Base-by-base conservation (phyloP, 148 eudicot genomes). In the Fagopyrum esculentum region DNA sequence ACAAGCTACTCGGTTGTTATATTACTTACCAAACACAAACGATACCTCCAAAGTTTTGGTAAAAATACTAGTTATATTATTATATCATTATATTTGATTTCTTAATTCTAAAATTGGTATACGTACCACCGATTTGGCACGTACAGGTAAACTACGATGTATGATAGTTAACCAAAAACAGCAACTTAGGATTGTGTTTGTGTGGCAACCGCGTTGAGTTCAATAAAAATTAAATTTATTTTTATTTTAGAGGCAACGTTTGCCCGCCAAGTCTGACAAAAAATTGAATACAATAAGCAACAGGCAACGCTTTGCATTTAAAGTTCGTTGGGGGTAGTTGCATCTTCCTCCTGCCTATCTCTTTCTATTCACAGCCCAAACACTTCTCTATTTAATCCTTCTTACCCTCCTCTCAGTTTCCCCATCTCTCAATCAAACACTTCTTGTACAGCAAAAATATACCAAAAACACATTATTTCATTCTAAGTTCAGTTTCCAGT, bases 241-340 rank as follows among this genome's bases (percentile, higher is more conserved):
- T 35, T 35, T 35, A 35, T 35, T 35, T 35, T 35, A 35, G 40
- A 55, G 60, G 26, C 22, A 55, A 5, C n/a, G 68, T 61, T 61
- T 61, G 43, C 68, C 68, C 68, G 68, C 68, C 68, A 61, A 8
- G 29, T 29, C 43, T 61, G 44, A 61, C 68, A 43, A 61, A 61
- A 61, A 61, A 61, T 61, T 61, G 43, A 61, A 61, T 61, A 61
- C 44, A 22, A 35, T 35, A 35, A 22, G 11, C 19, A 19, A 15
- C 57, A 52, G 11, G 26, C 17, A 59, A 59, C 64, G 10, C n/a
- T 15, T 52, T 1, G 43, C 43, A 61, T 9, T 61, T 61, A 29
- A 61, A 61, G 68, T 61, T 61, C 43, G 64, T 57, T 57, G 52
- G 13, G 35, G 64, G 64, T 57, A 57, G 64, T 57, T 61, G 68